Evolutionary conservation across 2,329 filamentous ascomycete species (phyloP), one percentile per base, ranked within the genome.

Genomic region (Diplodia scrobiculata): DNA sequence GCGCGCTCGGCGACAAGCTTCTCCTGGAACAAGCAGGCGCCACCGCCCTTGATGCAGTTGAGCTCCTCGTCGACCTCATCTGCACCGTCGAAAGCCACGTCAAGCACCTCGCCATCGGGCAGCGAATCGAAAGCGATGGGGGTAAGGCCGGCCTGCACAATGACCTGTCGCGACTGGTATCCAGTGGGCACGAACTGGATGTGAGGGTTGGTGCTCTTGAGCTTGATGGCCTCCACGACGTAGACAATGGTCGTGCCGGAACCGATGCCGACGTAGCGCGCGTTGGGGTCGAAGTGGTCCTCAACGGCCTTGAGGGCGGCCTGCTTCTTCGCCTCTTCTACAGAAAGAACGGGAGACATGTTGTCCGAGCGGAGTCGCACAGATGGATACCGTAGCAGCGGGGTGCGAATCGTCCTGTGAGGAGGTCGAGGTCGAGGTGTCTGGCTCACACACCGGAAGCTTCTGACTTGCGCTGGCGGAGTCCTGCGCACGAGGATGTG

Each of bases 31-130:
- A 98, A 81, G 79, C 95, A 99, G n/a, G 92, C 95, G 67, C 95
- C 95, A 59, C 95, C 95, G 65, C 95, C 95, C 82, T 98, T 98
- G 82, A 99, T 98, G 75, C 94, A 92, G 79, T 98, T 99, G 68
- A 99, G 81, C 63, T 96, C 91, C 54, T 91, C 88, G 76, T 99
- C 95, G 36, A 99, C 92, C 81, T 99, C 95, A 76, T 99, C 95
- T 3, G 95, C 95, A 64, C 95, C 95, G 75, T 99, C 95, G 76
- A 99, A 99, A 59, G 91, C 91, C 19, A 98, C 90, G 73, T 98
- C 94, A 32, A 99, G 84, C 75, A 88, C 75, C 17, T 81, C 80
- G 64, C 84, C 83, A 48, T 83, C 75, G 0, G 90, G 89, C 17
- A 96, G 81, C 68, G 89, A 86, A 73, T 94, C 90, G 72, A 96